A percentile compares a stretch with the other conserved stretches of the same genome.
phyloP scores from a whole-genome alignment of 148 eudicot genomes.

The Rhododendron griersonianum region DNA sequence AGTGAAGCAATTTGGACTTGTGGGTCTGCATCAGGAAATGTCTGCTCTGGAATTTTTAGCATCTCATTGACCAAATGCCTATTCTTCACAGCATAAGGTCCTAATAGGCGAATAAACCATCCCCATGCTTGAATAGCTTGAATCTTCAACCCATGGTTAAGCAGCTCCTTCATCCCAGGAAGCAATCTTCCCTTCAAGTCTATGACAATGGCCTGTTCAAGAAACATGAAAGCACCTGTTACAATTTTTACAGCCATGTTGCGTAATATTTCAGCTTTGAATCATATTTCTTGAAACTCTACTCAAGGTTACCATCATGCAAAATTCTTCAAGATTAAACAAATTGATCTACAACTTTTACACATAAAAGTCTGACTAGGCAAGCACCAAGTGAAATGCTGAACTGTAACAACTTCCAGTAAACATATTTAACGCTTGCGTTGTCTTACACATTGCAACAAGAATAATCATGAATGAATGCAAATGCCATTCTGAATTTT shows the following conservation, averaged over 20 bases:
- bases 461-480: background rate
- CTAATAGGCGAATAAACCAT: slow-evolving; percentile 75
- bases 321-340: background rate
- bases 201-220: slow-evolving; percentile 43
- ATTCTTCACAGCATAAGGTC: slow-evolving; percentile 51
- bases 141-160: slow-evolving; percentile 60
- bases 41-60: slow-evolving; percentile 71
- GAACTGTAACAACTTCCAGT: background rate
- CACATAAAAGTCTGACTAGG: background rate
- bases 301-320: background rate
- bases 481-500: background rate
- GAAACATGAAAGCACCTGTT: background rate
- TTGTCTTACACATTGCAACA: background rate
- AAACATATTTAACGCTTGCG: background rate
- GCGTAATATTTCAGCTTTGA: background rate
- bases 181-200: slow-evolving; percentile 65
- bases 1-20: slow-evolving; percentile 80
- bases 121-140: slow-evolving; percentile 81
- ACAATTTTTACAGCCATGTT: background rate
- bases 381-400: background rate
- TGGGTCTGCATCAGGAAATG: slow-evolving; percentile 67
- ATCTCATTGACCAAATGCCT: slow-evolving; percentile 77
- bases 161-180: slow-evolving; percentile 53
- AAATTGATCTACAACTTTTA: background rate
- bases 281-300: background rate